Conservation (phyloP, 78 protist species). For the Bodo saltans region DNA sequence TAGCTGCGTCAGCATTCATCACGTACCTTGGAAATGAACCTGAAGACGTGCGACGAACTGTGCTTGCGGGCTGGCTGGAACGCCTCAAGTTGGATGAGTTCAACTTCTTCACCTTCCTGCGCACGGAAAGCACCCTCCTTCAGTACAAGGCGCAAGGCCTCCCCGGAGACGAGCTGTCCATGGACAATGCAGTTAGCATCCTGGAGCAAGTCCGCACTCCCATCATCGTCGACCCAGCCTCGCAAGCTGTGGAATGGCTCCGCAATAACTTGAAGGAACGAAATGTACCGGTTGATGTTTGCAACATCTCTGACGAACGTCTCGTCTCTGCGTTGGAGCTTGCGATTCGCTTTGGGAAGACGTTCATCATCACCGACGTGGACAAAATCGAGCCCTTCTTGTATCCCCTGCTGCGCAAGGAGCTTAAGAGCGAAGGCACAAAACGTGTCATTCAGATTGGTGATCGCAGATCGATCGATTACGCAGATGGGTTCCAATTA, state of each 20-base stretch:
- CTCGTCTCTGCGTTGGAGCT: conserved; percentile 68
- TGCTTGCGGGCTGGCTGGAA: conserved; percentile 19
- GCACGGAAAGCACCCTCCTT: conserved; percentile 56
- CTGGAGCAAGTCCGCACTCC: conserved; percentile 25
- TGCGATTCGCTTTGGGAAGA: conserved; percentile 89
- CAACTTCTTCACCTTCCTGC: conserved; percentile 27
- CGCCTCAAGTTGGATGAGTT: neutral
- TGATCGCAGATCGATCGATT: conserved; percentile 76
- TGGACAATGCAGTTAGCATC: conserved; percentile 72
- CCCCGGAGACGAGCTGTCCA: conserved; percentile 66
- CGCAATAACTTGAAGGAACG: conserved; percentile 8
- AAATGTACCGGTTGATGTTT: conserved; percentile 37
- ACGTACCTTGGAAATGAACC: conserved; percentile 49
- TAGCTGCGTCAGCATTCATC: conserved; percentile 52
- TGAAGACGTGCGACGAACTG: conserved; percentile 44
- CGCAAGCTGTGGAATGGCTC: conserved; percentile 70
- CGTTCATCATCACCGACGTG: conserved; percentile 66
- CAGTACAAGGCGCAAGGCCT: conserved; percentile 69
- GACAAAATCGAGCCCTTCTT: conserved; percentile 67
- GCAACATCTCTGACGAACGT: conserved; percentile 40
- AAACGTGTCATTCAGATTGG: conserved; percentile 62
- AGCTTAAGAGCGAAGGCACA: conserved; percentile 31
- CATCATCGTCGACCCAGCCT: conserved; percentile 74
- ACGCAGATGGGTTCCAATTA: conserved; percentile 57
- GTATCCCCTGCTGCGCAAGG: conserved; percentile 52